phyloP scores from a whole-genome alignment of 2,329 filamentous ascomycete species.

The Apiospora kogelbergensis region DNA sequence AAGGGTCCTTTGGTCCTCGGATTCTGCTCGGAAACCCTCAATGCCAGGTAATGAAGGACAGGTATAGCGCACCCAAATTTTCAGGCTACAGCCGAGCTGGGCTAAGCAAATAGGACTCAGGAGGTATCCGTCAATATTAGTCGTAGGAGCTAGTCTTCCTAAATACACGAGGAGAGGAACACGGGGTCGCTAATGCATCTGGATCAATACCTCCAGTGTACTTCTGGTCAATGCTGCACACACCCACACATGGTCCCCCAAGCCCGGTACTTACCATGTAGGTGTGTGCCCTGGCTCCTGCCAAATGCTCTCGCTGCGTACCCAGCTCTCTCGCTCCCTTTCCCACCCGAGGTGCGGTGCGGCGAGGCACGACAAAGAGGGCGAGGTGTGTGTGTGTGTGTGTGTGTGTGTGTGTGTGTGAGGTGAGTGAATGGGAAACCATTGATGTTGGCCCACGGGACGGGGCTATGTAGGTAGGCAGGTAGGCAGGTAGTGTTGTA shows the following conservation, averaged over 20 bases:
- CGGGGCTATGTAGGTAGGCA: neutral
- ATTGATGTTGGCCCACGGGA: no score
- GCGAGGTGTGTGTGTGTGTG: neutral
- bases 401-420: no score
- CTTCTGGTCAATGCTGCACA: neutral
- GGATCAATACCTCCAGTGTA: neutral
- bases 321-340: neutral
- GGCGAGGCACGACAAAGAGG: neutral
- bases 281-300: neutral
- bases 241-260: neutral
- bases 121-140: slow-evolving; percentile 5
- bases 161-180: slow-evolving; percentile 1
- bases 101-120: neutral
- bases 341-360: neutral
- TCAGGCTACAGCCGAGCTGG: neutral
- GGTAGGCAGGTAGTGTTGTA: neutral
- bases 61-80: neutral
- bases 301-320: neutral
- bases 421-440: no score
- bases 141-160: neutral
- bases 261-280: neutral
- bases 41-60: neutral
- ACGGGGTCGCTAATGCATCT: slow-evolving; percentile 3
- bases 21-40: no score
- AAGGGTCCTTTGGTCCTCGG: neutral